Base-by-base conservation (phyloP, 345 rosid genomes). In the Pugionium dolabratum region DNA sequence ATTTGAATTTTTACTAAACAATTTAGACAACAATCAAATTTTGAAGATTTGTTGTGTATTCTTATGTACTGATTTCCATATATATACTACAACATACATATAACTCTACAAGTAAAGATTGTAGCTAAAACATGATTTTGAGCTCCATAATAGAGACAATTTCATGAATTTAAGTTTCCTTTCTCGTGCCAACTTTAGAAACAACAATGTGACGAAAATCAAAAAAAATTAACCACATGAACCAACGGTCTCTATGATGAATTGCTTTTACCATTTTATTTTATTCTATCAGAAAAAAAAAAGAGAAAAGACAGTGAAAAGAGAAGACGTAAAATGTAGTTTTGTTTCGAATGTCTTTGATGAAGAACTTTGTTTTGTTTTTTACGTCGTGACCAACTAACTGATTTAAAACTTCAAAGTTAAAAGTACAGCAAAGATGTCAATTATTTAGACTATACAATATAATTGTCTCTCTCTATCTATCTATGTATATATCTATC, bases 361-460 rank as follows among this genome's bases (percentile, higher is more conserved):
- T 50, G 76, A 73, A 58, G 49, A 43, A 59, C 62, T 44, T 18
- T 44, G 67, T 73, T 73, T 73, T 73, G 76, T 59, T 10, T 66
- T 59, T 59, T 59, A 66, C 72, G 71, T 65, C 50, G 5, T 52
- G 9, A 43, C 66, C 76, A 57, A 64, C 11, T 64, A 57, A 64
- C 60, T 64, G 55, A 50, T 50, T 73, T 43, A 52, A 52, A 73
- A 43, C 49, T 65, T 66, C 72, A 44, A 66, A 59, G 62, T 36
- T 56, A 33, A 48, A 28, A 47, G 75, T 71, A 71, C 54, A 48
- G 31, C 69, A 71, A 45, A 18, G 49, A 6, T 62, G 64, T 63
- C 58, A 71, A 71, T 47, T 54, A 71, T 63, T 53, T 9, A 39
- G 34, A 31, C 62, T 39, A 55, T 47, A 48, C 28, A 44, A 46